Base-by-base conservation (phyloP, 2,329 filamentous ascomycete species). In the Akanthomyces lecanii region DNA sequence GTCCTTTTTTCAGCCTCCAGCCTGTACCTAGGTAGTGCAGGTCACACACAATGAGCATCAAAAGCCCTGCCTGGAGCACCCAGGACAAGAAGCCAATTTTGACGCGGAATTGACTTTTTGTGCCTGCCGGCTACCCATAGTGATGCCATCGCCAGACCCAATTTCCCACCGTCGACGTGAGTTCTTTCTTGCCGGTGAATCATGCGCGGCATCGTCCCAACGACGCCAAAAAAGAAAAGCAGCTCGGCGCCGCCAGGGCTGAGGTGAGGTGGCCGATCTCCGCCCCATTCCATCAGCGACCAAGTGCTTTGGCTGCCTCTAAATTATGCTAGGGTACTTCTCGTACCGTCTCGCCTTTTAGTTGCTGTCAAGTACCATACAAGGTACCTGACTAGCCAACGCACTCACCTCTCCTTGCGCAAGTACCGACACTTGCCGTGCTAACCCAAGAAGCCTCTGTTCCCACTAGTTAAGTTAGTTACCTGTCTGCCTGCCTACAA, bases 351-450 rank as follows among this genome's bases (percentile, higher is more conserved):
- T 33, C 25, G 18, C 40, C 53, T n/a, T 8, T 40, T 16, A 11
- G 16, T 33, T 16, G 11, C 33, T 18, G n/a, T 23, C 11, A 45
- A n/a, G 40, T 33, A 56, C 40, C 7, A 12, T 40, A 54, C 51
- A 14, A 42, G 36, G 52, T 42, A 28, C 38, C 52, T 36, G 52
- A 23, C 36, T 28, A 18, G 38, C 30, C 30, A 36, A 11, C 1
- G 28, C 30, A 36, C 21, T 52, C n/a, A 11, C 28, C 30, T 50
- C 33, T 8, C 18, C 10, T 52, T 18, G 18, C 21, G 5, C 28
- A 33, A 52, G 50, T 36, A 52, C 50, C 50, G 50, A 52, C 50
- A 36, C 18, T 36, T 52, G 50, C 50, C 52, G 52, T 55, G 36
- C 16, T 42, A 38, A 8, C 52, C 52, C 38, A 42, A 28, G 14